Base-by-base conservation (phyloP, 169 alveolate genomes). In the Perkinsus chesapeaki region DNA sequence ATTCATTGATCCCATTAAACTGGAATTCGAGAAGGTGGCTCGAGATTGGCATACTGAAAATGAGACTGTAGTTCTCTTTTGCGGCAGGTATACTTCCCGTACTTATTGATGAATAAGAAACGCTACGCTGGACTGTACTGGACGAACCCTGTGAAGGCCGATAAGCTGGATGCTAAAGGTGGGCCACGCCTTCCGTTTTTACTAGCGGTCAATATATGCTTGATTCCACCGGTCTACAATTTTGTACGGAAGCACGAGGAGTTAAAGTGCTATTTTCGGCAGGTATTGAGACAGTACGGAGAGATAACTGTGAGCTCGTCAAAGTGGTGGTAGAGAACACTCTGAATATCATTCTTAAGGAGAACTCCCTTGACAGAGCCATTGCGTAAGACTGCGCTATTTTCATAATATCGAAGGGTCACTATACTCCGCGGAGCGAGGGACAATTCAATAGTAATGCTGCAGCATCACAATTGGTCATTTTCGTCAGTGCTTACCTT, bases 131-230 rank as follows among this genome's bases (percentile, higher is more conserved):
- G 99, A 0, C 96, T 98, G 39, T 96, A 95, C 94, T 98, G 97
- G 96, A 98, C 99, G 39, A 98, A 97, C 73, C 99, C 99, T n/a
- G 98, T 98, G 38, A 98, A 97, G 94, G 97, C 96, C 94, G 99
- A 98, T 95, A 98, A 98, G 96, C 98, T 99, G 48, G 99, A 99
- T 96, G 98, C 99, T 90, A 99, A 99, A 95, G 99, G 99, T 27
- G 98, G 93, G 94, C 73, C 0, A 43, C 43, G n/a, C 60, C 12
- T 39, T 39, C 39, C n/a, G n/a, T n/a, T n/a, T n/a, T n/a, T n/a
- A n/a, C n/a, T n/a, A n/a, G n/a, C n/a, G n/a, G n/a, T n/a, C n/a
- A n/a, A n/a, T n/a, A n/a, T n/a, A n/a, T n/a, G n/a, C n/a, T n/a
- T n/a, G n/a, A n/a, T n/a, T 72, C 27, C 23, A 38, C 92, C 93